Conservation (phyloP, 2,329 filamentous ascomycete genomes). For the Xylariaceae sp. region DNA sequence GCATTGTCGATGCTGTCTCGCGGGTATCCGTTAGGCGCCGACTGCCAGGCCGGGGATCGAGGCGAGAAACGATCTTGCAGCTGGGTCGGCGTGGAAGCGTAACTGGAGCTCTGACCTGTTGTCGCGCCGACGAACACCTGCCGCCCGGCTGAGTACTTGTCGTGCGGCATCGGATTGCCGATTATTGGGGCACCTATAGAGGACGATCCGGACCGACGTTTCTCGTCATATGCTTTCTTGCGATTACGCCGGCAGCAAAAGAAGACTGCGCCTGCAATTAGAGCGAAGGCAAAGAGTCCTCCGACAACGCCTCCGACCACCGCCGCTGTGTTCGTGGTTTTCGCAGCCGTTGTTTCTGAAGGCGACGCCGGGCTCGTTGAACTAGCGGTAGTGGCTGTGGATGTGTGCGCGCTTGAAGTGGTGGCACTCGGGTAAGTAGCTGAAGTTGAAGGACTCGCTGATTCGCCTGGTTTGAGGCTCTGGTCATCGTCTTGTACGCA, state of each 20-base stretch:
- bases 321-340: constrained; percentile 28
- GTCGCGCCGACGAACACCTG: constrained; percentile 25
- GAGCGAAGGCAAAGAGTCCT: constrained; percentile 20
- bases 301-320: constrained; percentile 30
- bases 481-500: constrained; percentile 57
- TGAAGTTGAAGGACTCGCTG: constrained; percentile 8
- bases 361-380: constrained; percentile 12
- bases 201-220: constrained; percentile 12
- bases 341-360: constrained; percentile 14
- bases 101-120: constrained; percentile 23
- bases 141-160: constrained; percentile 24
- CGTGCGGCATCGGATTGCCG: constrained; percentile 29
- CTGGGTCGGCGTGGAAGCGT: constrained; percentile 17
- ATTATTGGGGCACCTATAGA: constrained; percentile 30
- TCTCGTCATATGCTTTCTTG: constrained; percentile 11
- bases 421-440: constrained; percentile 2
- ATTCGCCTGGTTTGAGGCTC: constrained; percentile 28
- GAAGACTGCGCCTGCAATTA: constrained; percentile 14
- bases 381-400: constrained; percentile 3
- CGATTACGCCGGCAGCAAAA: constrained; percentile 21
- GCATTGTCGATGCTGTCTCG: too few species aligned
- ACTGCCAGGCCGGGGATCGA: constrained; percentile 22
- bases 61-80: constrained; percentile 22
- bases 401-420: constrained; percentile 1
- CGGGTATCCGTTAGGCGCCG: constrained; percentile 3